Base-by-base conservation (phyloP, 1,284 basidiomycete species). In the Coniophora puteana region DNA sequence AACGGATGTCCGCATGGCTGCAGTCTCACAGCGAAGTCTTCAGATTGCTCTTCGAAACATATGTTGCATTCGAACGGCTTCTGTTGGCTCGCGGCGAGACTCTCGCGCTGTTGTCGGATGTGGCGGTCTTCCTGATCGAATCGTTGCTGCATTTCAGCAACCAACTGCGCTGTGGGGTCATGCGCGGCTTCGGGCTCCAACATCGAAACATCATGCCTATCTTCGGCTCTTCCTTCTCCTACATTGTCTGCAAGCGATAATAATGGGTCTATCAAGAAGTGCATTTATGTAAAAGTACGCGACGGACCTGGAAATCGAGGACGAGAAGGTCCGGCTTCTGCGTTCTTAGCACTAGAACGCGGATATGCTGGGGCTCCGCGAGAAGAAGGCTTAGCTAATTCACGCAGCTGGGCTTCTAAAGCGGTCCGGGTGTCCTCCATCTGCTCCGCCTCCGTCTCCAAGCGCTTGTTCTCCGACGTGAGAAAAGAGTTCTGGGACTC, bases 1-100 rank as follows among this genome's bases (percentile, higher is more conserved):
- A 76, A 78, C n/a, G 44, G 41, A 51, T 84, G 80, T 7, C 56
- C 49, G 49, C 82, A 85, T 3, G 48, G 53, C 0, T 69, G 61
- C 13, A 81, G 51, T 12, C 54, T 61, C 20, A 72, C 68, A 13
- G 78, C 60, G 35, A 66, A 52, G 45, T 78, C 74, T 40, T 72
- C 62, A 1, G 67, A 60, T 25, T 65, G 52, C 3, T 67, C 57
- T 8, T 84, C 80, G 35, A 80, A 55, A 51, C 83, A 86, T 25
- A 84, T 66, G 4, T 67, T 61, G 48, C 83, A 86, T 18, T 68
- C 53, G 49, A 79, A 80, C 18, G n/a, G 33, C 2, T 41, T 44
- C 16, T 46, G 39, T 16, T 51, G 5, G 17, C 7, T 18, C 13
- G n/a, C 6, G 13, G 33, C 48, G 2, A 71, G 59, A 8, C 52